Percentiles rank a stretch among this genome's conserved stretches.
These are phyloP conservation scores for Juncus inflexus DNA, from an alignment of 176 grass and related monocot genomes.

Conservation along the genomic window DNA sequence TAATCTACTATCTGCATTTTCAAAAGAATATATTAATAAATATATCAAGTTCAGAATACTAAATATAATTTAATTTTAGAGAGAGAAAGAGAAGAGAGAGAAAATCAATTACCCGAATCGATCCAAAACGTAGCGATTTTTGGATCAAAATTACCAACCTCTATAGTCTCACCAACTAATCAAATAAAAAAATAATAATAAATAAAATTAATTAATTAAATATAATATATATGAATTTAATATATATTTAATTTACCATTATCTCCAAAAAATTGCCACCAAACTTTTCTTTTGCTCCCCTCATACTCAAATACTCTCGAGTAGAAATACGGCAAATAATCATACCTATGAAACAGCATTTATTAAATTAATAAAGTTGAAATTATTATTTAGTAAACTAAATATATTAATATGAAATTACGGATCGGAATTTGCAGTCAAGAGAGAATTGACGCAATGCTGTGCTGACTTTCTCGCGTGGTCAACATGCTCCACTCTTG, in stretches of 20 bases:
- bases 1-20: constrained; percentile 61
- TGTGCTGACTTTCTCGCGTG: constrained; percentile 95
- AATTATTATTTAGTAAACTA: neutral
- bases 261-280: constrained; percentile 99
- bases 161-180: constrained; percentile 83
- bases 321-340: constrained; percentile 96
- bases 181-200: constrained; percentile 19
- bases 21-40: constrained; percentile 9
- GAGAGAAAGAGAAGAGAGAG: constrained; percentile 16
- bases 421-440: constrained; percentile 83
- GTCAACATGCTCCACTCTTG: constrained; percentile 96
- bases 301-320: constrained; percentile 96
- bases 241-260: constrained; percentile 43
- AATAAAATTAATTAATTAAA: constrained; percentile 21
- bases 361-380: neutral
- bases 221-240: neutral
- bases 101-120: constrained; percentile 52
- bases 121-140: constrained; percentile 89
- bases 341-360: constrained; percentile 46
- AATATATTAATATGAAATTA: constrained; percentile 34
- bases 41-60: neutral
- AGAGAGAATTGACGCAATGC: constrained; percentile 74
- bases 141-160: constrained; percentile 82
- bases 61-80: neutral
- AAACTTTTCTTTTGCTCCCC: constrained; percentile 80